Evolutionary conservation across 2,329 filamentous ascomycete genomes (phyloP), one percentile per base, ranked within the genome.

Genomic region (Zasmidium angulare): DNA sequence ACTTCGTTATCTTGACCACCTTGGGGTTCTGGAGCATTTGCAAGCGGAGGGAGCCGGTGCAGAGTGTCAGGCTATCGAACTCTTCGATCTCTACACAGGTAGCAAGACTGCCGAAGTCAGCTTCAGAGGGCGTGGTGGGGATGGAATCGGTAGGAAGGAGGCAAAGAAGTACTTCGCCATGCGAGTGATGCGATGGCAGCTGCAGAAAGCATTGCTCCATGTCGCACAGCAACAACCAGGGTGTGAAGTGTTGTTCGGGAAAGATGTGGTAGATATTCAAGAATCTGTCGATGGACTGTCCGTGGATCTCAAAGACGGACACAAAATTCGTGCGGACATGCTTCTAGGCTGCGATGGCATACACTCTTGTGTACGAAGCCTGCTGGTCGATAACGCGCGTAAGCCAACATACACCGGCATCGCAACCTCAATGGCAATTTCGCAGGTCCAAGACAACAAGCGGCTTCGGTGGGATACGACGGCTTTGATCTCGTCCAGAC

Each of bases 341-440:
- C 76, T 87, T 0, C 74, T 86, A 11, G 84, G 84, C 0, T 82
- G 83, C 0, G 84, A 87, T 59, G 84, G 85, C 0, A 86, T 87
- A 50, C 82, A 87, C 66, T 86, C 84, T 0, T 75, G 73, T 0
- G 81, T 86, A 0, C 77, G 84, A 2, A 75, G 71, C 1, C 78
- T 84, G 40, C 69, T 86, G 46, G 80, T 83, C 0, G 75, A 62
- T 9, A 56, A 49, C 2, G 20, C 21, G 6, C 46, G 56, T 3
- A 29, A 47, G 14, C 75, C 76, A 3, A 66, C 73, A 31, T 79
- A 78, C 58, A 74, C 77, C 3, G 77, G 77, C 9, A 72, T 79
- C 29, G 75, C 76, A 1, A 75, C 75, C 46, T 76, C 20, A 73
- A 77, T 58, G 73, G 74, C 29, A 73, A 70, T 4, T 63, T 76